Evolutionary conservation across 2,329 filamentous ascomycete species (phyloP), one percentile per base, ranked within the genome.

Genomic region (Thyridium curvatum): DNA sequence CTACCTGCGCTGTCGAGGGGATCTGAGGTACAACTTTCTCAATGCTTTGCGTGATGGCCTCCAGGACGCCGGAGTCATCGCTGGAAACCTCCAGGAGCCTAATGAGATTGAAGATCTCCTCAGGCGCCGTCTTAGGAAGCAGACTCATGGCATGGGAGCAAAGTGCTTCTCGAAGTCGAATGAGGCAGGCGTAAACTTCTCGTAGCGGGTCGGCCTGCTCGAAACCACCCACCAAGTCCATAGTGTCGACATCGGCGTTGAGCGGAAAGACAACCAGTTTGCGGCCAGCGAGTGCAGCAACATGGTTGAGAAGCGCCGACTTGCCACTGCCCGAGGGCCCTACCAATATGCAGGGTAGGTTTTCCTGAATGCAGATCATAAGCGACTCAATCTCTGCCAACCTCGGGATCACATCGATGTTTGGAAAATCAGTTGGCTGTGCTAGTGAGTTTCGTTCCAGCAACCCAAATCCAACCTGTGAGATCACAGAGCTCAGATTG

Each of bases 141-240:
- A 66, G 56, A 2, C 58, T 61, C 44, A 79, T 60, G 26, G 74
- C 60, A 14, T 68, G 70, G 4, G 56, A 54, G 39, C 78, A 73
- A 14, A 79, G 56, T 12, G 60, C 54, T 12, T 52, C 51, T 18
- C 46, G 45, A 3, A 69, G 47, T 18, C 53, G 52, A 18, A 67
- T 59, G 7, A 83, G 54, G 46, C 78, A 69, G n/a, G 69, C 66
- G 39, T 84, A 81, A 4, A 86, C 68, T 44, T 85, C 78, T 40
- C 91, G 76, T 37, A 84, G 72, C 16, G 86, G 80, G 56, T 98
- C 93, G 14, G 87, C 82, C 61, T 98, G 93, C 59, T 98, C 93
- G 55, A 95, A 98, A 0, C 93, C 93, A 53, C 93, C 93, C 41
- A 98, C 87, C 40, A 98, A 77, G 61, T 98, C 93, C 81, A 95